A percentile compares a stretch with the other conserved stretches of the same genome.
These are phyloP conservation scores for Penicillium sp. DNA, from an alignment of 2,329 filamentous ascomycete genomes.

Conservation along the genomic window DNA sequence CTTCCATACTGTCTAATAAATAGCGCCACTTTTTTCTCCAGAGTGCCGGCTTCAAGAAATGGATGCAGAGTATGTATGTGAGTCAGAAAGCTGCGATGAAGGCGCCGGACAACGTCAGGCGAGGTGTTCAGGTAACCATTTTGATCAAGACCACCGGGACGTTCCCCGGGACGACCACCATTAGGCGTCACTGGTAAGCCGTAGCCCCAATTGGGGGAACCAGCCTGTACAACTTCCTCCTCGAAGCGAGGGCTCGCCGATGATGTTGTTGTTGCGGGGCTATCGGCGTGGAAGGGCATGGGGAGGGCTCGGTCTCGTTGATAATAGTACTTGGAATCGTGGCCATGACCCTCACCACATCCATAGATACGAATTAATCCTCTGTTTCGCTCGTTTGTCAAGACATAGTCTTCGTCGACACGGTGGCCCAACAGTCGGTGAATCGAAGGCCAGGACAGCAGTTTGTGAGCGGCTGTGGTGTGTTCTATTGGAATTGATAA, in stretches of 20 bases:
- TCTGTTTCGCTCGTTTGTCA: constrained; percentile 68
- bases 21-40: constrained; percentile 50
- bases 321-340: constrained; percentile 42
- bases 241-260: constrained; percentile 21
- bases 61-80: constrained; percentile 63
- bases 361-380: constrained; percentile 74
- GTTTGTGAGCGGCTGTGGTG: constrained; percentile 80
- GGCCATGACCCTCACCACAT: constrained; percentile 68
- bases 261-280: constrained; percentile 29
- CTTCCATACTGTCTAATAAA: constrained; percentile 50
- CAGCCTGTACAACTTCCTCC: constrained; percentile 33
- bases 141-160: constrained; percentile 48
- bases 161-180: constrained; percentile 27
- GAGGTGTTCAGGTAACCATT: constrained; percentile 53
- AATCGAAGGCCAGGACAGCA: constrained; percentile 71
- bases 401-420: constrained; percentile 67
- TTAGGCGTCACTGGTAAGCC: constrained; percentile 32
- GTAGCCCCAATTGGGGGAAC: constrained; percentile 52
- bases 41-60: constrained; percentile 53
- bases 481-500: constrained; percentile 78
- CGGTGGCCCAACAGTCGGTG: constrained; percentile 56
- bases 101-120: constrained; percentile 44
- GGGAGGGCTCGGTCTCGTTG: constrained; percentile 26
- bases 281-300: constrained; percentile 37
- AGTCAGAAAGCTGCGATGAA: constrained; percentile 54